A percentile compares a stretch with the other conserved stretches of the same genome.
phyloP scores from a whole-genome alignment of 495 filamentous ascomycete species.

The Annulohypoxylon stygium region DNA sequence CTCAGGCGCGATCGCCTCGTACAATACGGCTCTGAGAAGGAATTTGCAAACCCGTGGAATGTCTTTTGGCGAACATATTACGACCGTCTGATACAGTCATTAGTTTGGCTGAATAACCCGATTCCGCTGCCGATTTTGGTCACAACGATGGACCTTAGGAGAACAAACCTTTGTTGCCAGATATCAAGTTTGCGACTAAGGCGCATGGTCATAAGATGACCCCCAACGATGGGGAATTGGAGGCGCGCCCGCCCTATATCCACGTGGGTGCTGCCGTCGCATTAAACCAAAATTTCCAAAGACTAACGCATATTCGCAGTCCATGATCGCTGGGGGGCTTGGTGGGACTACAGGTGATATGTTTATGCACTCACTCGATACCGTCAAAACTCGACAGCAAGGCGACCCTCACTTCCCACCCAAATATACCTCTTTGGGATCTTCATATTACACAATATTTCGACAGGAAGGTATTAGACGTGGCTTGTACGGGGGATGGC shows the following conservation, averaged over 20 bases:
- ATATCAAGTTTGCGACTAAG: conserved; percentile 47
- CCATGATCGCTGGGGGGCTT: conserved; percentile 92
- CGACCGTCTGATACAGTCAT: background rate
- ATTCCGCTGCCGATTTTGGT: conserved; percentile 33
- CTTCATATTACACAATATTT: conserved; percentile 91
- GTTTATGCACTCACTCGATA: conserved; percentile 99
- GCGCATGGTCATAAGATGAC: conserved; percentile 57
- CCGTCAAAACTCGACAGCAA: conserved; percentile 98
- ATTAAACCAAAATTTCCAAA: background rate
- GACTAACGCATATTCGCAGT: conserved; percentile 63
- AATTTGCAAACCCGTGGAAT: background rate
- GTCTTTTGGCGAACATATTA: conserved; percentile 15
- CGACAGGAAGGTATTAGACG: conserved; percentile 89
- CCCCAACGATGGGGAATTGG: conserved; percentile 57
- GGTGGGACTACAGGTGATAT: conserved; percentile 95
- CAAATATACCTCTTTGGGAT: conserved; percentile 88
- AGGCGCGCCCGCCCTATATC: conserved; percentile 61
- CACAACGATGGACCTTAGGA: conserved; percentile 57
- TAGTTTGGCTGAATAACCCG: conserved; percentile 23
- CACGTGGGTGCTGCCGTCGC: conserved; percentile 53
- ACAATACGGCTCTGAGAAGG: background rate
- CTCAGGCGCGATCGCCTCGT: conserved; percentile 37
- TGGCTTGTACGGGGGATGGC: conserved; percentile 93
- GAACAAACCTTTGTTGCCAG: conserved; percentile 48
- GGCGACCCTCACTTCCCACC: conserved; percentile 92